These are phyloP conservation scores for Daldinia concentrica DNA, from an alignment of 495 filamentous ascomycete species.

Conservation along the genomic window DNA sequence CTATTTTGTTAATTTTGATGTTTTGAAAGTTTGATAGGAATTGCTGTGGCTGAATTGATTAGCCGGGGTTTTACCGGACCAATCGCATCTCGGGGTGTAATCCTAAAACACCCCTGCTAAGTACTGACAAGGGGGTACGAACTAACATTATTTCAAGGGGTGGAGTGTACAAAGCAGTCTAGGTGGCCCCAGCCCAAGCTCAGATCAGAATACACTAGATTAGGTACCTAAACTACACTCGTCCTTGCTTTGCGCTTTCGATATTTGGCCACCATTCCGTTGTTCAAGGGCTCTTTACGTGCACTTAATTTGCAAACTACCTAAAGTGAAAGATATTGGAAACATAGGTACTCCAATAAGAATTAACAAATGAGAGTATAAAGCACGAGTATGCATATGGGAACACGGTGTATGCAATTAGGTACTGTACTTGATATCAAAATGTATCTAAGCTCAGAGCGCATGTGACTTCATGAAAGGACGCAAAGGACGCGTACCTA, in stretches of 20 bases:
- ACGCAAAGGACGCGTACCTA: constrained; percentile 5
- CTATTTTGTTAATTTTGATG: too few relatives aligned
- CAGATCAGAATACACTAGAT: neutral
- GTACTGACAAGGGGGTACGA: too few relatives aligned
- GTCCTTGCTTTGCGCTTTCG: neutral
- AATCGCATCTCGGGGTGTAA: too few relatives aligned
- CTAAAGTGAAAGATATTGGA: neutral
- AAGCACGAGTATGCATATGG: neutral
- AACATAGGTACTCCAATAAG: neutral
- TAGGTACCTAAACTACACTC: neutral
- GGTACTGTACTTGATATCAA: neutral
- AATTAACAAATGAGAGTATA: neutral
- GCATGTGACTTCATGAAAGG: neutral
- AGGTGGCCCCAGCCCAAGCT: constrained; percentile 8
- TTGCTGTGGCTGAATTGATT: too few relatives aligned
- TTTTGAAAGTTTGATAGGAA: too few relatives aligned
- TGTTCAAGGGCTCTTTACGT: neutral
- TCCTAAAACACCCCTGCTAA: too few relatives aligned
- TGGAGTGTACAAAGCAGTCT: neutral
- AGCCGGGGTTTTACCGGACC: too few relatives aligned
- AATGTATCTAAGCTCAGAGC: neutral
- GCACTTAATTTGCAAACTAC: neutral
- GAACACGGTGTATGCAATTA: neutral
- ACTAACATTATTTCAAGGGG: too few relatives aligned
- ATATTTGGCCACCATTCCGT: neutral